Conservation (phyloP, 352 stramenopile species). For the Pythium apleroticum region DNA sequence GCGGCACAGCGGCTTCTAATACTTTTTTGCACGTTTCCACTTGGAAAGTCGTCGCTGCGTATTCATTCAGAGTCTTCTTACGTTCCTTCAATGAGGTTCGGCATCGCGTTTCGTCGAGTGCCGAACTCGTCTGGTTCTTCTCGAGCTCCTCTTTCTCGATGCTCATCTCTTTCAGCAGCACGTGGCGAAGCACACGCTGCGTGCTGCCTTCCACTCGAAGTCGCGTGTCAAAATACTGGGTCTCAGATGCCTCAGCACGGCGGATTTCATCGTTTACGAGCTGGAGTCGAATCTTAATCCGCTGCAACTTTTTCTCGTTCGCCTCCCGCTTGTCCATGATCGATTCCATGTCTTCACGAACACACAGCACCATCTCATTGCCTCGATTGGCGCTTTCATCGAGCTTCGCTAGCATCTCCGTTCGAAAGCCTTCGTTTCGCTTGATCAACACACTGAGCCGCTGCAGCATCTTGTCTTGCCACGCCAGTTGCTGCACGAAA, state of each 20-base stretch:
- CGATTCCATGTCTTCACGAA: slow-evolving; percentile 57
- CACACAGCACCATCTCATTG: slow-evolving; percentile 56
- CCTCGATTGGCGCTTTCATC: slow-evolving; percentile 36
- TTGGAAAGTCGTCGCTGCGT: slow-evolving; percentile 34
- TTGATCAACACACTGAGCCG: slow-evolving; percentile 67
- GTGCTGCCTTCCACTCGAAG: slow-evolving; percentile 51
- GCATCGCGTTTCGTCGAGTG: slow-evolving; percentile 7
- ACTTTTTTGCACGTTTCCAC: slow-evolving; percentile 37
- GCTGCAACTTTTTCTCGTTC: slow-evolving; percentile 31
- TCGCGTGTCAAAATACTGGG: slow-evolving; percentile 60
- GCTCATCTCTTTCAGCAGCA: slow-evolving; percentile 46
- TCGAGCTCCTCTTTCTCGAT: slow-evolving; percentile 40
- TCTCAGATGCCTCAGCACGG: slow-evolving; percentile 34
- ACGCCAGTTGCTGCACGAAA: slow-evolving; percentile 42
- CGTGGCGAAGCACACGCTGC: slow-evolving; percentile 48
- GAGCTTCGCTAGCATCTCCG: slow-evolving; percentile 45
- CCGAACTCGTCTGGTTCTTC: slow-evolving; percentile 11
- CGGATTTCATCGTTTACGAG: slow-evolving; percentile 38
- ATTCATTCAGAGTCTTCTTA: slow-evolving; percentile 36
- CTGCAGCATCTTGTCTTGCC: slow-evolving; percentile 69
- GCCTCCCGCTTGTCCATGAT: slow-evolving; percentile 41
- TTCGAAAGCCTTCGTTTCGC: slow-evolving; percentile 61
- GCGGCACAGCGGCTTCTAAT: slow-evolving; percentile 30
- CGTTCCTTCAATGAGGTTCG: slow-evolving; percentile 22
- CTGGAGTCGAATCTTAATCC: slow-evolving; percentile 29